Evolutionary conservation across 441 rosid genomes (phyloP), one percentile per base, ranked within the genome.

Genomic region (Euphorbia neoarborescens): DNA sequence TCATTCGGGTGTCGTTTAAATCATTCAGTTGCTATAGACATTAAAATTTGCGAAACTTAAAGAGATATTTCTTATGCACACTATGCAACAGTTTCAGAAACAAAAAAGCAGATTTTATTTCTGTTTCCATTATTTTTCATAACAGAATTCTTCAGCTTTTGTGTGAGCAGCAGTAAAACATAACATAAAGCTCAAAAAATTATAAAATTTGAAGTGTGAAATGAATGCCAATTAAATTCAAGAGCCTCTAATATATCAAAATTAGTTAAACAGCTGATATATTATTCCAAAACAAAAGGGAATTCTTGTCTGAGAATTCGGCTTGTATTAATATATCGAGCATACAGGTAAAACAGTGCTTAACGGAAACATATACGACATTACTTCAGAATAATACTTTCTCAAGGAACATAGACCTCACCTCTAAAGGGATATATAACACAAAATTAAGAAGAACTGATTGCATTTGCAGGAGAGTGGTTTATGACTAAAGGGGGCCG

Each of bases 401-500:
- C 13, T 65, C 11, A 17, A 34, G 19, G 42, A 68, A 51, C 20
- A 44, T 25, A 32, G 58, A 57, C 61, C 71, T 50, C 61, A 68
- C 65, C 71, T 67, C 71, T 50, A 63, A 51, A 40, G 51, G 28
- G 68, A 20, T 48, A 64, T 22, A 71, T 53, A 4, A 64, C 62
- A 51, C 42, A 59, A 22, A 24, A 4, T 81, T 66, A 77, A 22
- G 90, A 72, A 60, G 84, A 82, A 46, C 60, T 69, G 64, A 82
- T 68, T 24, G 81, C 77, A 72, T 89, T 71, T 61, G 65, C 50
- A 53, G 86, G 82, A 53, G 56, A 79, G 73, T 89, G 99, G 80
- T 70, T 85, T 57, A 90, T 65, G 69, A 92, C 86, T 79, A 92
- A 73, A 0, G 96, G 92, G 0, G 90, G 87, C 1, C 90, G 83